Evolutionary conservation across 306 rosid genomes (phyloP).

Genomic region (Urtica urens): DNA sequence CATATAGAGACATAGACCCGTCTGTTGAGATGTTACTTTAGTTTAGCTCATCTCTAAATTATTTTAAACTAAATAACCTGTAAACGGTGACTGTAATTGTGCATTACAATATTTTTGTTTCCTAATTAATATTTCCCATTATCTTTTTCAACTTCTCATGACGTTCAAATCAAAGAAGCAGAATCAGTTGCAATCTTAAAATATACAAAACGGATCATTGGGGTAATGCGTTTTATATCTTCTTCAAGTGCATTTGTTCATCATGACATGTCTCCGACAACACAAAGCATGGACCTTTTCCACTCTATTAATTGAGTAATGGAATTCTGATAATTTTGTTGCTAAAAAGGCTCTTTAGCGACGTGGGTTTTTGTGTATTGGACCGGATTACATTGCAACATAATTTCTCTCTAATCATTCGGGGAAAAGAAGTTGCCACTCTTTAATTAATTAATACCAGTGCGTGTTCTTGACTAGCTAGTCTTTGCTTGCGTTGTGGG

Average conservation of each 20-base stretch:
- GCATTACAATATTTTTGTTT: no score
- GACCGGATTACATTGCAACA: background rate
- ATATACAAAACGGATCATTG: background rate
- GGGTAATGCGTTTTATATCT: no score
- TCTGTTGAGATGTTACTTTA: no score
- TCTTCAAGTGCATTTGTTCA: background rate
- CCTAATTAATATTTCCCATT: constrained; percentile 9
- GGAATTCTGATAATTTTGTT: background rate
- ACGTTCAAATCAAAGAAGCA: constrained; percentile 21
- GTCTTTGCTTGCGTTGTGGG: constrained; percentile 46
- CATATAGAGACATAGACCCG: no score
- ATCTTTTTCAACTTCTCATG: constrained; percentile 27
- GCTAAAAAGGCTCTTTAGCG: background rate
- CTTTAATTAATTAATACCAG: no score
- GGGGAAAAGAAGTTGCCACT: background rate
- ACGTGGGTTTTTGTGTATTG: background rate
- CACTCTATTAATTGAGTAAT: background rate
- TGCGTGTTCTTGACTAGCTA: constrained; percentile 1
- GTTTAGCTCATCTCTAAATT: no score
- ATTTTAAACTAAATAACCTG: no score
- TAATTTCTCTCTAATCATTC: constrained; percentile 6
- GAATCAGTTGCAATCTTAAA: constrained; percentile 1
- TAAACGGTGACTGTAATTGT: no score
- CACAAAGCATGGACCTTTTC: constrained; percentile 5
- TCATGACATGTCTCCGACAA: constrained; percentile 11